Evolutionary conservation across 1,139 yeast species (phyloP), one percentile per base, ranked within the genome.

Genomic region (Debaryomyces sp.): DNA sequence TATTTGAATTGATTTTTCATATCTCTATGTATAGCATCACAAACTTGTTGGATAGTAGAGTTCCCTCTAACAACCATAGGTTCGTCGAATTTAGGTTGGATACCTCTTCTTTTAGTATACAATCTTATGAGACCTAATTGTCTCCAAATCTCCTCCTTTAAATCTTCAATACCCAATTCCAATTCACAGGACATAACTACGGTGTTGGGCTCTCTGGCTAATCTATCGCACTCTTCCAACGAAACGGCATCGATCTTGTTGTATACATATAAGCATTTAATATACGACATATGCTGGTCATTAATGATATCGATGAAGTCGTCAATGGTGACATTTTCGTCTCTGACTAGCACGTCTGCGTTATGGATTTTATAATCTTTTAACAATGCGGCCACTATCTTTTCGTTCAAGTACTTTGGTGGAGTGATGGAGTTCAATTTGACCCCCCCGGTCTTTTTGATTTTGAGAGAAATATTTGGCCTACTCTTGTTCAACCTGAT

Each of bases 221-320:
- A 76, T 47, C 96, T 75, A 67, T 94, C 97, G 48, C 90, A 89
- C 63, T 94, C 99, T 66, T 94, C 99, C 49, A 94, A 73, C 1
- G 97, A 89, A 6, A 94, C 97, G 0, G 97, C 91, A 67, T 94
- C 99, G 46, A 92, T 82, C 78, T 94, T 94, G 75, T 94, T 94
- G 77, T 91, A 94, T 23, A 89, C 96, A 63, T 94, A 94, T 33
- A 94, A 78, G 67, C 98, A 94, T 57, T 89, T 91, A 67, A 91
- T 87, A 66, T 94, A 94, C 13, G 89, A 85, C 50, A 96, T 83
- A 66, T 89, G 96, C 50, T 83, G 83, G 46, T 89, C 95, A 65
- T 94, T 92, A 50, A 94, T 85, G 21, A 89, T 85, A 67, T 94
- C 99, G 57, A 94, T 92, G 63, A 94, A 89, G 62, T 94, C 98